Evolutionary conservation across 1,139 yeast genomes (phyloP), one percentile per base, ranked within the genome.

Genomic region (Yamadazyma sp.): DNA sequence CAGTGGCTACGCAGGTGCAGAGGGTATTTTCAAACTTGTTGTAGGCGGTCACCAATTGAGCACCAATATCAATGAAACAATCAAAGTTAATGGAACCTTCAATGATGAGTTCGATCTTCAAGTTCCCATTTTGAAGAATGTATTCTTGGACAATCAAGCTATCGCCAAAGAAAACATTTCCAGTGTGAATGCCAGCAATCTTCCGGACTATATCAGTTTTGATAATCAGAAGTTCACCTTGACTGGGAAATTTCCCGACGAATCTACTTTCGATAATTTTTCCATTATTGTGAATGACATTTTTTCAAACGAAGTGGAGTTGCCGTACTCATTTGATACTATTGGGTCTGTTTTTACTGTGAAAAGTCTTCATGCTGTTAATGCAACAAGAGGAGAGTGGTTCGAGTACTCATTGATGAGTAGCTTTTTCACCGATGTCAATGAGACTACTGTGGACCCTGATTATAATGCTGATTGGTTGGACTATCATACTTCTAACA

Each of bases 21-120:
- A 74, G 49, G 82, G 87, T 1, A 64, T 75, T 31, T 92, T 92
- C 66, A 72, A 79, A 47, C 66, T 92, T 32, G 69, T 84, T 14
- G 85, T 92, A 32, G 98, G 98, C 28, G 96, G 95, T 6, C 97
- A 91, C 58, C 83, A 78, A 48, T 73, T 94, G 48, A 75, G 88
- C 35, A 84, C 95, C 10, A 68, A 76, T 34, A 52, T 75, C 31
- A 69, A 78, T 32, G 64, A 62, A 65, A 70, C 80, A 1, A 66
- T 81, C 36, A 62, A 72, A 31, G 62, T 87, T 38, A 84, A 86
- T 50, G 94, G 91, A 3, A 82, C 94, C 5, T 75, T 73, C 16
- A 79, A 80, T 31, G 73, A 76, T 31, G 54, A 59, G 1, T 75
- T 92, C 50, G 60, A 72, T 24, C 73, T 79, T 41, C 57, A 69